Base-by-base conservation (phyloP, 108 stramenopile species). In the Bacterosira constricta region DNA sequence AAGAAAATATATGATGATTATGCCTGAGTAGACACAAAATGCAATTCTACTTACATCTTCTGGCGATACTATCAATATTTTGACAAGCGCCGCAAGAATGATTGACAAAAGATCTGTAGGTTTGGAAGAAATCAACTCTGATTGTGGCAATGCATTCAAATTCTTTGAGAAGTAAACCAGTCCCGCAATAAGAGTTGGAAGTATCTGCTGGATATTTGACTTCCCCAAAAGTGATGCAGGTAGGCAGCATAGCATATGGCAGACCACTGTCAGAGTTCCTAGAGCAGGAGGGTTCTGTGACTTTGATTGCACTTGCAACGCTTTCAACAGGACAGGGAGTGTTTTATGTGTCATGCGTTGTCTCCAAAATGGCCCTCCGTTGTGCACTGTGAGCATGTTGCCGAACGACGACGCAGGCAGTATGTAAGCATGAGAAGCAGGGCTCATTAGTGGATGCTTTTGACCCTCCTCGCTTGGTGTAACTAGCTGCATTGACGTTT, bases 331-430 rank as follows among this genome's bases (percentile, higher is more conserved):
- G n/a, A 41, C 30, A 7, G 74, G 70, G 23, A 76, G 49, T 7
- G 68, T 67, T 49, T 64, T 84, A 66, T 77, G 71, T 10, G 60
- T 41, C 18, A 81, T 63, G 26, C 83, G 71, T 39, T 84, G 83
- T 27, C 83, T 68, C 83, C 83, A 84, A 47, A 84, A 84, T 25
- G 83, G 80, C 4, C 60, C 58, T 11, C 80, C 83, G 13, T 73
- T 63, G 20, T 81, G 8, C 13, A 81, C 80, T 11, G 80, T 72
- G 4, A 84, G 57, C 71, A 80, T 81, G 17, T 31, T 71, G n/a
- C 83, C 83, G 46, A 84, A 81, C 1, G 78, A 59, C n/a, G 80
- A 67, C 49, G 80, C 77, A 17, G 77, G 71, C 23, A 81, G 37
- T 7, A 73, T 37, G 45, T 34, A 76, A 10, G 69, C n/a, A 30